phyloP scores from a whole-genome alignment of 768 basidiomycete genomes.

The Trichaptum fuscoviolaceum region DNA sequence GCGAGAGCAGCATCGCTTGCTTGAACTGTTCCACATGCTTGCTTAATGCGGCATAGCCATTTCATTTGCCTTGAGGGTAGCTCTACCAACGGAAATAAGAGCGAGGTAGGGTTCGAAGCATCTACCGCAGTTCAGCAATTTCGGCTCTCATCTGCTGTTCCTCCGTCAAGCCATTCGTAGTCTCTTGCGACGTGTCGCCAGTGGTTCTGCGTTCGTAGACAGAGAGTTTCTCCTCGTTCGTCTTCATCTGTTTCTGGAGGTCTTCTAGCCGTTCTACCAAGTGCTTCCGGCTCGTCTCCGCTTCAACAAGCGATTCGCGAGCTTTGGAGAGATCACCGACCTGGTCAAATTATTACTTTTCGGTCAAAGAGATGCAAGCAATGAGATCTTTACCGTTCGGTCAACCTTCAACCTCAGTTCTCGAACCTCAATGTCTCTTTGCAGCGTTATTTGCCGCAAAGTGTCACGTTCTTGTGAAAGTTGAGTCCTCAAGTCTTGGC shows the following conservation, averaged over 20 bases:
- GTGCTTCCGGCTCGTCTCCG: conserved; percentile 75
- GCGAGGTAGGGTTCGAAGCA: conserved; percentile 15
- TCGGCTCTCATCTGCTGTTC: conserved; percentile 82
- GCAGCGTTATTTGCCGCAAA: conserved; percentile 65
- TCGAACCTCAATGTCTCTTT: conserved; percentile 76
- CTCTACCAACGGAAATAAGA: conserved; percentile 33
- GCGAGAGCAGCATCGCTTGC: conserved; percentile 75
- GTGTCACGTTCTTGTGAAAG: conserved; percentile 71
- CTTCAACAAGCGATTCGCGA: conserved; percentile 63
- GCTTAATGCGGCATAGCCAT: conserved; percentile 65
- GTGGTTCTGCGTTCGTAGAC: conserved; percentile 69
- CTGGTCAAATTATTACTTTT: conserved; percentile 30
- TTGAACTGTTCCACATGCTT: conserved; percentile 78
- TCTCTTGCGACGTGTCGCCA: neutral
- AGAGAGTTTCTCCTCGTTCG: conserved; percentile 77
- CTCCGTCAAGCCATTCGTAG: conserved; percentile 32
- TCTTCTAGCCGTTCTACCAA: conserved; percentile 68
- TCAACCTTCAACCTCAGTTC: conserved; percentile 72
- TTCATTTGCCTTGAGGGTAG: conserved; percentile 70
- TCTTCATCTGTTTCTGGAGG: conserved; percentile 57
- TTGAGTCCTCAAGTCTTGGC: conserved; percentile 69
- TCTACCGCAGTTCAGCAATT: conserved; percentile 77
- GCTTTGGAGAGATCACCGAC: conserved; percentile 58
- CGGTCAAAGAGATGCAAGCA: neutral
- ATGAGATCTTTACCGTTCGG: conserved; percentile 46